A percentile compares a stretch with the other conserved stretches of the same genome.
phyloP scores from a whole-genome alignment of 2,329 filamentous ascomycete genomes.

The Hymenoscyphus salicellus region DNA sequence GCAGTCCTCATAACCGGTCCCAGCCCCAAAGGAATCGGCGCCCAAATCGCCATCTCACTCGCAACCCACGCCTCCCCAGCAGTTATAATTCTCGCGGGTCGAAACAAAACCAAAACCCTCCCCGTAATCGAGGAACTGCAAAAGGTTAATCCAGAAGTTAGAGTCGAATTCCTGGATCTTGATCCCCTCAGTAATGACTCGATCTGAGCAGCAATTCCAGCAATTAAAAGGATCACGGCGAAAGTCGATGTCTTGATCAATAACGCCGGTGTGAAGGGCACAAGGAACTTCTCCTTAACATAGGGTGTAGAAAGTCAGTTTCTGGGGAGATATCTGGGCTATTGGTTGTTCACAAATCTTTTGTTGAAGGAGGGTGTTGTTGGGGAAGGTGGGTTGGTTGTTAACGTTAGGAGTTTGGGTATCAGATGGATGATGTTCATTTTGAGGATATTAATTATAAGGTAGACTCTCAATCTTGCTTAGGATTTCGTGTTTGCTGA shows the following conservation, averaged over 20 bases:
- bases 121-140: constrained; percentile 20
- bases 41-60: constrained; percentile 23
- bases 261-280: constrained; percentile 18
- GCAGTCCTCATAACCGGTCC: constrained; percentile 24
- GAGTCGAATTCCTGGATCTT: constrained; percentile 19
- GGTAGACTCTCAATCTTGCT: too few relatives aligned
- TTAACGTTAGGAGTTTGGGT: constrained; percentile 44
- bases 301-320: constrained; percentile 38
- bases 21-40: constrained; percentile 18
- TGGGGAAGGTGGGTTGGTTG: constrained; percentile 31
- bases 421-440: constrained; percentile 44
- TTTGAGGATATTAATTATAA: constrained; percentile 28
- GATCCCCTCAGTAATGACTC: constrained; percentile 42
- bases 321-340: constrained; percentile 31
- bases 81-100: constrained; percentile 21
- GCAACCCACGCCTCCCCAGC: constrained; percentile 23
- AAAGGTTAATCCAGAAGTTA: constrained; percentile 16
- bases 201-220: constrained; percentile 40
- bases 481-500: constrained; percentile 34
- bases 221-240: constrained; percentile 38
- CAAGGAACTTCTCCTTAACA: constrained; percentile 30
- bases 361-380: constrained; percentile 27
- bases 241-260: constrained; percentile 44
- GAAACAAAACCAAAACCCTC: constrained; percentile 16
- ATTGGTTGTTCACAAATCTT: constrained; percentile 35